These are phyloP conservation scores for Tetrapisispora nanseiensis DNA, from an alignment of 805 yeast genomes.

Conservation along the genomic window DNA sequence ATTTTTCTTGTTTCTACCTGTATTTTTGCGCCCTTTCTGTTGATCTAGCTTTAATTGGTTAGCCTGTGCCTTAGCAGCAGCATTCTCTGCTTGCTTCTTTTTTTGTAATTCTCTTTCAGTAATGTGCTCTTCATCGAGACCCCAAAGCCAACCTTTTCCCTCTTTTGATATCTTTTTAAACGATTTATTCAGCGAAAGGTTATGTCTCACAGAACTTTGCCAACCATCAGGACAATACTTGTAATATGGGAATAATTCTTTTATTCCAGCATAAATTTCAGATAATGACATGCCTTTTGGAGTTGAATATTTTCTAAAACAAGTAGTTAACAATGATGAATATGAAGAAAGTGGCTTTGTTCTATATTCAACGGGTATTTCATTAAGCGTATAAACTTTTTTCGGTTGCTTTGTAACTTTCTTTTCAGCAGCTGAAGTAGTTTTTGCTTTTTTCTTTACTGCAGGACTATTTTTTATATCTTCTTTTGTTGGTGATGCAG, in stretches of 20 bases:
- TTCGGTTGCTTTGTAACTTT: constrained; percentile 46
- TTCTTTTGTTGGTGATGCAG: neutral
- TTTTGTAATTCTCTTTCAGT: constrained; percentile 72
- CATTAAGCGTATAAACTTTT: constrained; percentile 64
- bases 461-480: neutral
- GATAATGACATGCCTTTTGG: constrained; percentile 70
- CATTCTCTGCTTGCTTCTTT: constrained; percentile 55
- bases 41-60: constrained; percentile 46
- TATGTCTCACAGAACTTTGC: constrained; percentile 92
- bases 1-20: constrained; percentile 22
- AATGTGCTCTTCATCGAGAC: constrained; percentile 74
- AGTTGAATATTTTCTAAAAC: constrained; percentile 57
- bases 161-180: constrained; percentile 74
- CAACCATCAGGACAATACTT: constrained; percentile 94
- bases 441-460: constrained; percentile 11
- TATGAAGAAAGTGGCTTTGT: constrained; percentile 77
- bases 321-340: constrained; percentile 70
- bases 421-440: constrained; percentile 33
- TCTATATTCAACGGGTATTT: constrained; percentile 80
- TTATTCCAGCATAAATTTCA: constrained; percentile 79
- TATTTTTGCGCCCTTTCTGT: constrained; percentile 31
- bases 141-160: constrained; percentile 95
- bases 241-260: constrained; percentile 83
- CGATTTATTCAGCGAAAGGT: constrained; percentile 74
- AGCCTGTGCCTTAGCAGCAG: constrained; percentile 49